Evolutionary conservation across 192 early-diverging fungal genomes (phyloP), one percentile per base, ranked within the genome.

Genomic region (Dimargaris xerosporica): DNA sequence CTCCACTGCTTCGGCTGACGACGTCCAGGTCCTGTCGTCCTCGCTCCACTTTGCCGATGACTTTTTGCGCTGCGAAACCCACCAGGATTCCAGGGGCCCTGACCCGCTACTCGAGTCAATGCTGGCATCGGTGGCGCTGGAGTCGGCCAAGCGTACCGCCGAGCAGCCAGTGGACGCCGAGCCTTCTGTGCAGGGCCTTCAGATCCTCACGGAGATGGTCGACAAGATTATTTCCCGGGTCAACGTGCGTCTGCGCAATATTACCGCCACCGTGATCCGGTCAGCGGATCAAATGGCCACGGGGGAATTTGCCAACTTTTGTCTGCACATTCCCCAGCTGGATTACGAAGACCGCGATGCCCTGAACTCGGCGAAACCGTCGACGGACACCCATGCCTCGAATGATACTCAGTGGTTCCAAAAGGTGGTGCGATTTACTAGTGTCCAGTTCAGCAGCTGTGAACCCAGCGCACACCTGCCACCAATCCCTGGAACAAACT

Each of bases 11-110:
- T 69, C 71, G 60, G 67, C 77, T 47, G 74, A 83, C 25, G 82
- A 84, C 50, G 73, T 80, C 2, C 82, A 77, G 23, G 78, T 87
- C 50, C 67, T 92, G 52, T 83, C 87, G 2, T 86, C 91, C 12
- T 91, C 92, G 3, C 73, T 93, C 19, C 85, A 86, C 65, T 85
- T 95, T 62, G 92, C 92, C 11, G 90, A 83, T 50, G 90, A 91
- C 69, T 95, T 95, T 75, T 64, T 95, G 44, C 78, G 80, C 44
- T 75, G 80, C 23, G 83, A 83, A 21, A 60, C 31, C 43, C 15
- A n/a, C 39, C 58, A 7, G 15, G 41, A n/a, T n/a, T 7, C 34
- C 34, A 3, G 42, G 13, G 58, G 43, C n/a, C n/a, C 58, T 1
- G 58, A 26, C 25, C 58, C 10, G 3, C 43, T 60, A 5, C 16